Evolutionary conservation across 805 yeast genomes (phyloP), one percentile per base, ranked within the genome.

Genomic region (Debaryomyces castellii): DNA sequence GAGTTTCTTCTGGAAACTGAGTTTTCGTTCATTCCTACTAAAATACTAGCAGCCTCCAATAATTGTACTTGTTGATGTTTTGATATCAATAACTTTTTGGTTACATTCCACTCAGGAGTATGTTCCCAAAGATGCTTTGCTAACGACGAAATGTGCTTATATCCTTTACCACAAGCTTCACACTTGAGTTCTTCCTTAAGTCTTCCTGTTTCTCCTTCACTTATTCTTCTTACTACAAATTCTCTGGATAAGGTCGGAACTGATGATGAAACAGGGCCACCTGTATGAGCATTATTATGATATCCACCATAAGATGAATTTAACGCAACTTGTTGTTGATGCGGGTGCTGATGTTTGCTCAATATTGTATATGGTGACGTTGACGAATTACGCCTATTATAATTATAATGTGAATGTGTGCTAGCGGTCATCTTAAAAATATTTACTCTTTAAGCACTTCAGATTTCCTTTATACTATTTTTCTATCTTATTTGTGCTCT

Each of bases 41-140:
- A 71, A 39, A 87, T 87, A 42, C 87, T 80, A 4, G 89, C 89
- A 24, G 88, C 89, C 58, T 83, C 95, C 41, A 87, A 71, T 32
- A 87, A 71, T 65, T 87, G 95, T 12, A 88, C 95, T 62, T 87
- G 95, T 64, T 87, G 95, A 65, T 87, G 95, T 63, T 87, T 87
- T n/a, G 89, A 83, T 30, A 89, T 87, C 30, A 85, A 71, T 44
- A 89, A 70, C 61, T 86, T 87, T 53, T 87, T 85, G 3, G 96
- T 89, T 62, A 85, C 84, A 57, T 82, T 87, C 96, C 96, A 89
- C 60, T 89, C 96, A 0, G 96, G 96, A 0, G 96, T 89, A 63
- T 89, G 96, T 60, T 89, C 96, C 96, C 96, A 89, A 33, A 89
- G 67, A 66, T 88, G 96, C 63, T 88, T 88, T 2, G 95, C 94